phyloP scores from a whole-genome alignment of 306 rosid genomes.

The Quercus agrifolia region DNA sequence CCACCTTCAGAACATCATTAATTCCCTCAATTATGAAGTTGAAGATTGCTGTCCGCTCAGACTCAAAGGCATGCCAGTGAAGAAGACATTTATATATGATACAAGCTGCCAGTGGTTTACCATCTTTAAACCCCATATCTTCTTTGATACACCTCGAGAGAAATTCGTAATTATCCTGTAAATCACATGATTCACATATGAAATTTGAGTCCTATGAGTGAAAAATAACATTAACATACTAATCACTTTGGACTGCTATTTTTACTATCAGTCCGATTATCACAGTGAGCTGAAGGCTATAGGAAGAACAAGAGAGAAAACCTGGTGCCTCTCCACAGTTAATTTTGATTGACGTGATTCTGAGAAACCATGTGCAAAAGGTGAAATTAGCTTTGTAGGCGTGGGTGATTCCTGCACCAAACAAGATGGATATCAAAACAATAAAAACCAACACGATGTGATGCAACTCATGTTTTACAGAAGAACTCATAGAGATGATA shows the following conservation, averaged over 20 bases:
- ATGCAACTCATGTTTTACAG: background rate
- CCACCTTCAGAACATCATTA: constrained; percentile 81
- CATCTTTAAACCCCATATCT: constrained; percentile 78
- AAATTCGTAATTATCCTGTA: constrained; percentile 86
- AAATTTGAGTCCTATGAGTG: too few relatives aligned
- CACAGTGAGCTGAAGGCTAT: background rate
- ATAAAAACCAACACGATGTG: constrained; percentile 4
- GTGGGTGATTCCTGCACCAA: constrained; percentile 87
- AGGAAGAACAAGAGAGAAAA: constrained; percentile 25
- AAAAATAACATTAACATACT: background rate
- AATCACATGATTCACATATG: constrained; percentile 3
- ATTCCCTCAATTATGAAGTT: constrained; percentile 89
- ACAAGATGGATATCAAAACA: background rate
- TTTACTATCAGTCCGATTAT: background rate
- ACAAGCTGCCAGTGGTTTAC: constrained; percentile 84
- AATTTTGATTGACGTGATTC: constrained; percentile 81
- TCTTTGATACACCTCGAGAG: constrained; percentile 86
- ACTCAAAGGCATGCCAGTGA: constrained; percentile 98
- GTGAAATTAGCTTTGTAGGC: constrained; percentile 63
- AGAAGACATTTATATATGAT: constrained; percentile 87
- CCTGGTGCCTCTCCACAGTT: constrained; percentile 84
- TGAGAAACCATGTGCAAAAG: constrained; percentile 55
- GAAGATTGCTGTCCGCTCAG: constrained; percentile 90
- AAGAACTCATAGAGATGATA: constrained; percentile 6
- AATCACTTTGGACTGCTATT: background rate